These are phyloP conservation scores for Colletotrichum zoysiae DNA, from an alignment of 2,329 filamentous ascomycete genomes.

Conservation along the genomic window DNA sequence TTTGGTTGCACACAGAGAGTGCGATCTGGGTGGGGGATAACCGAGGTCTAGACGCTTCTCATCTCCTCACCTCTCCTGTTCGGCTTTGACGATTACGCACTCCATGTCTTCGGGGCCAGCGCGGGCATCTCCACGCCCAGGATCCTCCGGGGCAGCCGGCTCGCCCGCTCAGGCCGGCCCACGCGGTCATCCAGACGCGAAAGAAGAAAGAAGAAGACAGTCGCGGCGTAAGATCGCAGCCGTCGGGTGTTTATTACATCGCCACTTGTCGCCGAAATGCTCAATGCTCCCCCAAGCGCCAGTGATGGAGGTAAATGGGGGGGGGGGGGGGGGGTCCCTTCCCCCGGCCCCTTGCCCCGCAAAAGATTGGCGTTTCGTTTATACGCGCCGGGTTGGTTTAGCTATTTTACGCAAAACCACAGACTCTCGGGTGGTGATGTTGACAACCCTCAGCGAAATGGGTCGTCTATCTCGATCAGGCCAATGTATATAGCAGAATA, in stretches of 20 bases:
- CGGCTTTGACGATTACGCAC: background rate
- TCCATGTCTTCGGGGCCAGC: background rate
- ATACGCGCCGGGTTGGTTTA: background rate
- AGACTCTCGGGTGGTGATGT: background rate
- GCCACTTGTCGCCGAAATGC: background rate
- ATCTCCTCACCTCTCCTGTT: background rate
- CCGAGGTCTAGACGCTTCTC: background rate
- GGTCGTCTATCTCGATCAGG: background rate
- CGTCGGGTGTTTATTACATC: background rate
- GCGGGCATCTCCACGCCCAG: background rate
- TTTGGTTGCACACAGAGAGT: background rate
- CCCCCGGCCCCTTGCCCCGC: background rate
- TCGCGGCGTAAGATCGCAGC: background rate
- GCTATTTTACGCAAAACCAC: background rate
- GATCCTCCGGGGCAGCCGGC: background rate
- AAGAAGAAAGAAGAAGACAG: background rate
- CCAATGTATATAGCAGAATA: background rate
- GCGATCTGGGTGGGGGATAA: background rate
- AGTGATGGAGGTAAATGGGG: background rate
- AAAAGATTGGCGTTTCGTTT: constrained; percentile 7
- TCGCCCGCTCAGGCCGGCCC: background rate
- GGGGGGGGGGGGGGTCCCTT: too few species aligned
- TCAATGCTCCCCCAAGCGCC: background rate
- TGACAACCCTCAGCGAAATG: background rate
- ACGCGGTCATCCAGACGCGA: background rate